phyloP scores from a whole-genome alignment of 768 basidiomycete genomes.

The Lentinula sp. region DNA sequence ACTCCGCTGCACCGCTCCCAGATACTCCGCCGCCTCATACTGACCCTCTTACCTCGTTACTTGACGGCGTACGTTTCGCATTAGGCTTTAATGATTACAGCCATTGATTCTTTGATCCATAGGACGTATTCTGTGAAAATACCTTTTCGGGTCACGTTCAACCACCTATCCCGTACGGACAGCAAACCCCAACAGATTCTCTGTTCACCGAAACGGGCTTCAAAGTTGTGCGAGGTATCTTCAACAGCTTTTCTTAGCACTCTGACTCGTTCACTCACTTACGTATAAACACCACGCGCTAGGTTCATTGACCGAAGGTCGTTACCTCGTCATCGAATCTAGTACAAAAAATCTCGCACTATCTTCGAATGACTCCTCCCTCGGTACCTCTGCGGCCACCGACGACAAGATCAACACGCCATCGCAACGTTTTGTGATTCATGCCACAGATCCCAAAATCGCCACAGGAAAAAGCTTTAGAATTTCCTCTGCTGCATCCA shows the following conservation, averaged over 20 bases:
- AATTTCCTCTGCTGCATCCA: neutral
- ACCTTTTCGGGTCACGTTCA: conserved; percentile 1
- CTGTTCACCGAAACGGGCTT: conserved; percentile 6
- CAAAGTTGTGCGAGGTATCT: conserved; percentile 3
- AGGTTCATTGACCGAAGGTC: conserved; percentile 6
- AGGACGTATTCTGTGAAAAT: conserved; percentile 4
- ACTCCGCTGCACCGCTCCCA: neutral
- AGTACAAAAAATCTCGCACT: neutral
- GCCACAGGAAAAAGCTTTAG: conserved; percentile 1
- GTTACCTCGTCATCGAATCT: conserved; percentile 6
- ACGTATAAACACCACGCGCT: neutral
- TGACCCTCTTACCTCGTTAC: conserved; percentile 4
- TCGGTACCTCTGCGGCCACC: neutral
- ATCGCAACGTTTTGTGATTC: conserved; percentile 4
- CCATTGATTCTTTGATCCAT: neutral
- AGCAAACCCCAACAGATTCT: neutral
- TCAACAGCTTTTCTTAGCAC: neutral
- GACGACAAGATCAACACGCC: neutral
- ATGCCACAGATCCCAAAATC: conserved; percentile 1
- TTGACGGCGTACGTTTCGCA: neutral
- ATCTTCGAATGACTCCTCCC: neutral
- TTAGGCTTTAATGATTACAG: neutral
- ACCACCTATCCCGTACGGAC: conserved; percentile 3
- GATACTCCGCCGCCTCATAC: conserved; percentile 1
- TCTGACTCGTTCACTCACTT: neutral